Percentiles rank a stretch among this genome's conserved stretches.
Evolutionary conservation across 1,139 yeast genomes (phyloP).

Genomic region (Blastobotrys malaysiensis): DNA sequence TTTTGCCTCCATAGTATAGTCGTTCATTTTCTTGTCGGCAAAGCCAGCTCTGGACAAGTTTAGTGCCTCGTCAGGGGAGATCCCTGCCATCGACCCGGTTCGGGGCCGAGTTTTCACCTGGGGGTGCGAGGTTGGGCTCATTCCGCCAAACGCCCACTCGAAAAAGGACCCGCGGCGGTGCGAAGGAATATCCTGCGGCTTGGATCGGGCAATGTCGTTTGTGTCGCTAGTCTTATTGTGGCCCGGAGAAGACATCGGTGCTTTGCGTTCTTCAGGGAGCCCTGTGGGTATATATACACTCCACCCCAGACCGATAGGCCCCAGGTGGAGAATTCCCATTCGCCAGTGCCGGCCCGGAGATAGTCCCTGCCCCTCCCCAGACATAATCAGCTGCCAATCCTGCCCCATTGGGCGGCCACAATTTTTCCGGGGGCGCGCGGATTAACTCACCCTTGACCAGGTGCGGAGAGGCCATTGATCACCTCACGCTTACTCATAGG

Average conservation of each 20-base stretch:
- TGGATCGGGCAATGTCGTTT: constrained; percentile 2
- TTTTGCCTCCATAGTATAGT: not conserved
- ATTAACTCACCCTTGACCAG: not conserved
- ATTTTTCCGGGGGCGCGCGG: constrained; percentile 1
- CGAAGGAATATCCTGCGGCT: constrained; percentile 2
- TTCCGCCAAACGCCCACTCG: constrained; percentile 14
- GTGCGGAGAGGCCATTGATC: no score
- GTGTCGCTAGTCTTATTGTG: not conserved
- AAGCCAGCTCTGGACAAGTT: constrained; percentile 33
- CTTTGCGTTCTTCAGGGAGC: not conserved
- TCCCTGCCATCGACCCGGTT: constrained; percentile 20
- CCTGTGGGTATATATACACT: not conserved
- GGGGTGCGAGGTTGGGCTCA: constrained; percentile 6
- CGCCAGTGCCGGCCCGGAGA: not conserved
- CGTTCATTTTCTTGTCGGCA: not conserved
- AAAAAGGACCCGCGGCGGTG: constrained; percentile 12
- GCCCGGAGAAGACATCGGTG: constrained; percentile 2
- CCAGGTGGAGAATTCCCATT: not conserved
- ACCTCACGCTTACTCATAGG: no score
- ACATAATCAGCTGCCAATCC: constrained; percentile 2
- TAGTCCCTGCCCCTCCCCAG: not conserved
- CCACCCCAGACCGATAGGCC: not conserved
- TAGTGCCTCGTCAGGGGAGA: constrained; percentile 36
- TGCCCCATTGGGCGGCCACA: not conserved
- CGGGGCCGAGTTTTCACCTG: constrained; percentile 5